Evolutionary conservation across 257 asterid genomes (phyloP).

Genomic region (Agastache rugosa): DNA sequence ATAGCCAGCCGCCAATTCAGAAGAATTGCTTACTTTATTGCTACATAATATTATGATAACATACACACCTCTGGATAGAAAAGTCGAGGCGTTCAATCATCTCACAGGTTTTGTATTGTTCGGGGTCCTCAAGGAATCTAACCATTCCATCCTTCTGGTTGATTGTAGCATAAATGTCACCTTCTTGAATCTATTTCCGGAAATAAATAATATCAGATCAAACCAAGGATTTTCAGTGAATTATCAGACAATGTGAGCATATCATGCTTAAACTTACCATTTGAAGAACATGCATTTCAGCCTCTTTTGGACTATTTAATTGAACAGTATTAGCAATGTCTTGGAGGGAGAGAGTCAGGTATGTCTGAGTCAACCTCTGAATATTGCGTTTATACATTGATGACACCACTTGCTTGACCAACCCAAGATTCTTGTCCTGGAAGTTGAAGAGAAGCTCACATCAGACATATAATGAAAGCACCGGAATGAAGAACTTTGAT

Average conservation of each 20-base stretch:
- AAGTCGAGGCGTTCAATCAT: conserved; percentile 93
- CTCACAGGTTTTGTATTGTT: conserved; percentile 88
- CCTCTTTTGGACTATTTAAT: conserved; percentile 81
- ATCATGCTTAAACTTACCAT: conserved; percentile 62
- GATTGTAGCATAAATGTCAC: conserved; percentile 91
- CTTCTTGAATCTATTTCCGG: conserved; percentile 77
- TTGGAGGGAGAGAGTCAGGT: conserved; percentile 93
- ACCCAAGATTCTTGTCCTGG: conserved; percentile 95
- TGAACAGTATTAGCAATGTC: conserved; percentile 89
- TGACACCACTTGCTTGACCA: conserved; percentile 92
- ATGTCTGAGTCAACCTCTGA: conserved; percentile 97
- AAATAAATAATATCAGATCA: conserved; percentile 10
- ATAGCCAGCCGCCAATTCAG: conserved; percentile 11
- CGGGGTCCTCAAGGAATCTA: conserved; percentile 98
- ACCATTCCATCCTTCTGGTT: conserved; percentile 99
- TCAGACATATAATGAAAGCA: conserved; percentile 1
- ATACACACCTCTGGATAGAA: conserved; percentile 82
- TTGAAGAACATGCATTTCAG: conserved; percentile 97
- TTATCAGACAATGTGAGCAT: conserved; percentile 16
- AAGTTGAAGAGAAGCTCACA: conserved; percentile 24
- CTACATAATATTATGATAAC: background rate
- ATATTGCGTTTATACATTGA: conserved; percentile 96
- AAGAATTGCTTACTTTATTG: background rate
- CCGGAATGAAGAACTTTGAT: conserved; percentile 6
- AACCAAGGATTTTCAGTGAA: conserved; percentile 7